A percentile compares a stretch with the other conserved stretches of the same genome.
Evolutionary conservation across 768 basidiomycete species (phyloP).

Genomic region (Suillus discolor): DNA sequence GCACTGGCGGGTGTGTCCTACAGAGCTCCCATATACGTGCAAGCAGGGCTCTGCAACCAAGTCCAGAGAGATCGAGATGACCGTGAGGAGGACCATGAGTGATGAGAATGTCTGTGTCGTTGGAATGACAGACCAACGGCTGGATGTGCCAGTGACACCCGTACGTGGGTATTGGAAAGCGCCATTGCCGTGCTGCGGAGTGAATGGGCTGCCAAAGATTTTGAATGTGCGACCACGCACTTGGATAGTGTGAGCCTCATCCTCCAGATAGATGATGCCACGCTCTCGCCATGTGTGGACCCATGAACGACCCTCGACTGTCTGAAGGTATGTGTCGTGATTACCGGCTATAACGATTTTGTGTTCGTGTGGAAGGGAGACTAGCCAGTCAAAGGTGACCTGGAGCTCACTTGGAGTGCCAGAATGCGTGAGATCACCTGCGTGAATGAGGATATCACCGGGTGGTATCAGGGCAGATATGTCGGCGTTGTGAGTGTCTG

Average conservation of each 20-base stretch:
- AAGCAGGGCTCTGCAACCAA: conserved; percentile 38
- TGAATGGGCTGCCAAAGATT: too few species aligned
- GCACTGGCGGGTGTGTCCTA: conserved; percentile 24
- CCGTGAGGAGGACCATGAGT: conserved; percentile 44
- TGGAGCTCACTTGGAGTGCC: conserved; percentile 36
- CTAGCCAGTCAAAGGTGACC: conserved; percentile 33
- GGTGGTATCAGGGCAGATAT: conserved; percentile 29
- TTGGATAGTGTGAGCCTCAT: conserved; percentile 29
- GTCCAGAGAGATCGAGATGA: conserved; percentile 31
- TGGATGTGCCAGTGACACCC: background rate
- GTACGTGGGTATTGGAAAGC: conserved; percentile 35
- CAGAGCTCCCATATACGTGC: conserved; percentile 32
- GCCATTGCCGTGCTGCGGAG: too few species aligned
- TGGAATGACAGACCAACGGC: conserved; percentile 34
- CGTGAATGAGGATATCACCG: conserved; percentile 45
- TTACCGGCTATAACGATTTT: conserved; percentile 49
- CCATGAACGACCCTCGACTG: conserved; percentile 16
- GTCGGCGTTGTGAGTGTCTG: conserved; percentile 37
- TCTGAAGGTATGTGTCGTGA: conserved; percentile 38
- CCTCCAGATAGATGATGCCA: conserved; percentile 40
- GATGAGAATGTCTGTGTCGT: conserved; percentile 40
- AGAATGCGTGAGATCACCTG: conserved; percentile 42
- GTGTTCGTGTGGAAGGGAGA: conserved; percentile 36
- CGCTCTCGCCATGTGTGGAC: conserved; percentile 21
- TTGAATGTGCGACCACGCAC: conserved; percentile 28